These are phyloP conservation scores for Breviolum minutum DNA, from an alignment of 73 alveolate species.

Conservation along the genomic window DNA sequence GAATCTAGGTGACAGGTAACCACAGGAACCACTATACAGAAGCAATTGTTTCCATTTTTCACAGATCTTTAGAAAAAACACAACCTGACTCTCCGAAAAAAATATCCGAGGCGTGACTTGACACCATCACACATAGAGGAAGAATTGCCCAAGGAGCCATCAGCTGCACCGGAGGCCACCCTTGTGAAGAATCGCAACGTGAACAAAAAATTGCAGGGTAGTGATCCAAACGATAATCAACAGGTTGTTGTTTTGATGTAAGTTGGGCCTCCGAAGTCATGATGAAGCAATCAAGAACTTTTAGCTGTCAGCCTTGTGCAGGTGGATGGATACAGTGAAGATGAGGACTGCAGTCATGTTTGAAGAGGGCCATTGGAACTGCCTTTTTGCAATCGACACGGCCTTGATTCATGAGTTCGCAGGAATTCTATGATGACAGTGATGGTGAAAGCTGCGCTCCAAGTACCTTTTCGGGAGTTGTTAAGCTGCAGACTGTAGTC, in stretches of 20 bases:
- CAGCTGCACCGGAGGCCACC: slow-evolving; percentile 8
- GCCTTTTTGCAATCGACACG: not conserved
- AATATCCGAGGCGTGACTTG: not conserved
- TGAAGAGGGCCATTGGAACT: not conserved
- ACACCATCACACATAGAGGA: not conserved
- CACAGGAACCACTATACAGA: too few relatives aligned
- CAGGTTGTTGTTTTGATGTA: too few relatives aligned
- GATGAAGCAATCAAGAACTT: too few relatives aligned
- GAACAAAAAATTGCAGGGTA: too few relatives aligned
- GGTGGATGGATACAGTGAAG: slow-evolving; percentile 54
- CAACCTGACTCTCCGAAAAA: not conserved
- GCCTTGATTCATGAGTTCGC: not conserved
- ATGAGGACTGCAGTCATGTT: not conserved
- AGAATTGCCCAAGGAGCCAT: not conserved
- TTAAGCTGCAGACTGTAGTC: not conserved
- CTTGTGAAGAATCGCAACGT: too few relatives aligned
- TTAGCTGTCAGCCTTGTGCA: not conserved
- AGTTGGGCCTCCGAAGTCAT: too few relatives aligned
- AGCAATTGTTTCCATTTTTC: too few relatives aligned
- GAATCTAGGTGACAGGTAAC: too few relatives aligned
- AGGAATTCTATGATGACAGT: slow-evolving; percentile 45
- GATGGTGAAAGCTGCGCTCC: slow-evolving; percentile 24
- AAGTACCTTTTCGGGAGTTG: not conserved
- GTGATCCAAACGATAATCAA: too few relatives aligned
- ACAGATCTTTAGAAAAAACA: too few relatives aligned